Evolutionary conservation across 2,329 filamentous ascomycete species (phyloP).

Genomic region (Pseudocercospora vitis): DNA sequence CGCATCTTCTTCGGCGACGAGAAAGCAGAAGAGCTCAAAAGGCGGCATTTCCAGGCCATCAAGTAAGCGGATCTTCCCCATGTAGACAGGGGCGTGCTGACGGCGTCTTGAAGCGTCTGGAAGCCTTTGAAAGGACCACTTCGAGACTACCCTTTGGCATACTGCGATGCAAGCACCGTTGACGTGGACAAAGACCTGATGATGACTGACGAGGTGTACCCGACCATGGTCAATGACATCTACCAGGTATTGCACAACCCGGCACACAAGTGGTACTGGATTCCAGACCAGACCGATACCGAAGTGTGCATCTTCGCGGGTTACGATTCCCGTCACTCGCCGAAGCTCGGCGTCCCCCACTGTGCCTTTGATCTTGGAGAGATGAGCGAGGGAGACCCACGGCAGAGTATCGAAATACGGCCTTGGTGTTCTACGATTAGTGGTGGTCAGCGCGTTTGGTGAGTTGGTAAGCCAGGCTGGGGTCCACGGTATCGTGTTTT

Average conservation of each 20-base stretch:
- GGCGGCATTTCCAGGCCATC: conserved; percentile 11
- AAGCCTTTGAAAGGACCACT: conserved; percentile 8
- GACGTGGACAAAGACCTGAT: neutral
- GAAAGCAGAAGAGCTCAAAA: conserved; percentile 11
- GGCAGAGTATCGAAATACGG: conserved; percentile 12
- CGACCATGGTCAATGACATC: conserved; percentile 13
- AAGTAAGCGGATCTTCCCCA: conserved; percentile 6
- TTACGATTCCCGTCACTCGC: conserved; percentile 9
- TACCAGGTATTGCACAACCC: conserved; percentile 16
- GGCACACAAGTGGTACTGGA: conserved; percentile 15
- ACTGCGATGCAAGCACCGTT: conserved; percentile 9
- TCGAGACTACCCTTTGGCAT: conserved; percentile 11
- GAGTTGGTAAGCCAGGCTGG: too few relatives aligned
- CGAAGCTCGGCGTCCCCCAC: conserved; percentile 4
- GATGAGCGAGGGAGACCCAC: conserved; percentile 4
- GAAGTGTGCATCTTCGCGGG: conserved; percentile 12
- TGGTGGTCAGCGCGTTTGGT: neutral
- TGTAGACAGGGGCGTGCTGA: neutral
- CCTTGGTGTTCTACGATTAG: conserved; percentile 7
- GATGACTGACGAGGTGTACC: conserved; percentile 15
- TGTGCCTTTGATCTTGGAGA: conserved; percentile 10
- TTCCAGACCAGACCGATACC: conserved; percentile 10
- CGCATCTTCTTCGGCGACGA: conserved; percentile 12
- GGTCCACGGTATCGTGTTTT: too few relatives aligned
- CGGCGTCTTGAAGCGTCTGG: conserved; percentile 4